Evolutionary conservation across 306 rosid genomes (phyloP), one percentile per base, ranked within the genome.

Genomic region (Dalbergia cultrata): DNA sequence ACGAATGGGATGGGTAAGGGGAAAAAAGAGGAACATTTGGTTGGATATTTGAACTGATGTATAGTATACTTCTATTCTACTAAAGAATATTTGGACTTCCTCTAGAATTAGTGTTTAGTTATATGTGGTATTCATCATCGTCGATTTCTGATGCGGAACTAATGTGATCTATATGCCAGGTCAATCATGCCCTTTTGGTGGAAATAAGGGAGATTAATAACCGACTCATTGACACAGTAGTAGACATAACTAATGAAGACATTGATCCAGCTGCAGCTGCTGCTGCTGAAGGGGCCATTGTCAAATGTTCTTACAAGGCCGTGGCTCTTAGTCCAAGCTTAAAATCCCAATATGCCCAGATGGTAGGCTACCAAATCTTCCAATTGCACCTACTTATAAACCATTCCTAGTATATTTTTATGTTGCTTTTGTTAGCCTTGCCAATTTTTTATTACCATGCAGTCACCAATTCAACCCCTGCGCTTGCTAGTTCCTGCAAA

Each of bases 401-500:
- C 14, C 57, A 52, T 53, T 34, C 6, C 8, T 31, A 0, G 11
- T 45, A 7, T 78, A 10, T 60, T 34, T 13, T 14, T 33, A 18
- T 43, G 6, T 68, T 60, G 79, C 41, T 50, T 56, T 67, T 53
- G 56, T 72, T 68, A 22, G 21, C 78, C 75, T 86, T 67, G 85
- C 67, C 37, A 26, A 6, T 57, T 57, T 82, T 81, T 70, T 69
- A 31, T 81, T 81, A 19, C 56, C 70, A 45, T 87, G 92, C 98
- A 93, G 99, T 85, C 94, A 74, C 96, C 98, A 63, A 91, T 93
- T 87, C 95, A 84, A 82, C 99, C 99, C 37, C 78, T 95, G 76
- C 89, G 91, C 75, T 89, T 95, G 89, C 94, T 93, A 66, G 93
- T 95, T 84, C 99, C 99, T 17, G 78, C 90, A 85, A 89, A 89